phyloP scores from a whole-genome alignment of 495 filamentous ascomycete genomes.

The Aspergillus ellipticus region DNA sequence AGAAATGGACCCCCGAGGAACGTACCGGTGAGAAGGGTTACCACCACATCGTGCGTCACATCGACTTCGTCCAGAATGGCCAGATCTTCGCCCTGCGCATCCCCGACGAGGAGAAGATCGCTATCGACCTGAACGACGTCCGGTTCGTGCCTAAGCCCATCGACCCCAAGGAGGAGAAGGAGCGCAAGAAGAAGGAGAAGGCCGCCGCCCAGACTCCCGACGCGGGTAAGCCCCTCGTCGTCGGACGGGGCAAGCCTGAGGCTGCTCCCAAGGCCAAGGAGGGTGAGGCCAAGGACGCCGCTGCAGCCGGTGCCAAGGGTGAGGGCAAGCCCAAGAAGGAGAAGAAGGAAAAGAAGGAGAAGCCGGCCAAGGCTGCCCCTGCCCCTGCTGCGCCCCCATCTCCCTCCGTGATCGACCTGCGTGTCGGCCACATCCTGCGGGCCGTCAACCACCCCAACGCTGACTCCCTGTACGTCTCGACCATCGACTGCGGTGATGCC shows the following conservation, averaged over 20 bases:
- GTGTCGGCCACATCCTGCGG: slow-evolving; percentile 95
- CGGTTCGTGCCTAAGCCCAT: slow-evolving; percentile 75
- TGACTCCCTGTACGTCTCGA: slow-evolving; percentile 91
- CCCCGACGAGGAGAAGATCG: slow-evolving; percentile 71
- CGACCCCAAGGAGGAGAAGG: slow-evolving; percentile 85
- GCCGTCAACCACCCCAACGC: slow-evolving; percentile 94
- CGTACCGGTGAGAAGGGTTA: slow-evolving; percentile 85
- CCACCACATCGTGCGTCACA: slow-evolving; percentile 84
- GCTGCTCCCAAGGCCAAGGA: slow-evolving; percentile 25
- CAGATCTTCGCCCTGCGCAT: slow-evolving; percentile 70
- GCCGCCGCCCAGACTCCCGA: slow-evolving; percentile 52
- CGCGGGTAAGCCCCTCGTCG: slow-evolving; percentile 36
- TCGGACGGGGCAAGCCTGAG: slow-evolving; percentile 50
- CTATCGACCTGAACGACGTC: slow-evolving; percentile 74
- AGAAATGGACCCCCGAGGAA: slow-evolving; percentile 79
- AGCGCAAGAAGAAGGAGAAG: slow-evolving; percentile 83
- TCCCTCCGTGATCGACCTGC: slow-evolving; percentile 84
- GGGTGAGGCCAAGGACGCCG: slow-evolving; percentile 29
- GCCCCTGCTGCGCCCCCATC: slow-evolving; percentile 67
- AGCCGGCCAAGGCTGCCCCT: slow-evolving; percentile 59
- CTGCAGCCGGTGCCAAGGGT: slow-evolving; percentile 35
- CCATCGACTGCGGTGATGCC: slow-evolving; percentile 91
- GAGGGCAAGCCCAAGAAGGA: slow-evolving; percentile 45
- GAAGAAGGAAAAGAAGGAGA: slow-evolving; percentile 78
- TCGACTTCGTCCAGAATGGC: slow-evolving; percentile 94